Evolutionary conservation across 176 grass and related monocot species (phyloP).

Genomic region (Urochloa ruziziensis): DNA sequence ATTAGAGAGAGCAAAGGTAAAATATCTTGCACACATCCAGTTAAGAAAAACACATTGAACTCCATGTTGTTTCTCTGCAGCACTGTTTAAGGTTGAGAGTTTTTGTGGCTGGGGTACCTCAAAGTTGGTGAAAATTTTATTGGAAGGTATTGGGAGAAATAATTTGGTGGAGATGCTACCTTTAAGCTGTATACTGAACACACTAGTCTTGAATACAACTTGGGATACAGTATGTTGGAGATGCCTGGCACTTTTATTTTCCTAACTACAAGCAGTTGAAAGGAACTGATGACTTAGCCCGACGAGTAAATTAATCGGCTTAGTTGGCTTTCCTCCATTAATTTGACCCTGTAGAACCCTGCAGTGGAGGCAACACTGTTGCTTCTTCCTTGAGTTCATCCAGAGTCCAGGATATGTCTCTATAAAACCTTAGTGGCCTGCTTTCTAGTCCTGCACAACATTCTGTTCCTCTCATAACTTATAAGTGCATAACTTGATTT

Average conservation of each 20-base stretch:
- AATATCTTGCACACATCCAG: not conserved
- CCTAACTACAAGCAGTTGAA: not conserved
- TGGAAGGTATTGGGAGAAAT: not conserved
- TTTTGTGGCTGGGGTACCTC: not conserved
- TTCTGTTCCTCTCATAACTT: not conserved
- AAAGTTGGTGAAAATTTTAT: not conserved
- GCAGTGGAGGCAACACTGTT: not conserved
- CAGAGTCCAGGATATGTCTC: not conserved
- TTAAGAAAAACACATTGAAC: not conserved
- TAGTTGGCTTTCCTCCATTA: not conserved
- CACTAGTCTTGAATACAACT: not conserved
- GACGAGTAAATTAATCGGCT: not conserved
- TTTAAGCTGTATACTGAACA: not conserved
- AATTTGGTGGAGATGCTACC: not conserved
- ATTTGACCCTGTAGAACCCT: not conserved
- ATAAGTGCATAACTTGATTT: not conserved
- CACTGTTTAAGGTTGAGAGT: not conserved
- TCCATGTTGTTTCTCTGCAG: not conserved
- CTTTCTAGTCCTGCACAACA: not conserved
- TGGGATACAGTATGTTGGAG: not conserved
- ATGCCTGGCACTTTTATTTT: conserved; percentile 21
- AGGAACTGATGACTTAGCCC: not conserved
- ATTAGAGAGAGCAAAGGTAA: no score
- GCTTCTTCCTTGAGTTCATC: conserved; percentile 20
- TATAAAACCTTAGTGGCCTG: conserved; percentile 11